phyloP scores from a whole-genome alignment of 371 early-diverging fungal genomes.

The Mucor indicus region DNA sequence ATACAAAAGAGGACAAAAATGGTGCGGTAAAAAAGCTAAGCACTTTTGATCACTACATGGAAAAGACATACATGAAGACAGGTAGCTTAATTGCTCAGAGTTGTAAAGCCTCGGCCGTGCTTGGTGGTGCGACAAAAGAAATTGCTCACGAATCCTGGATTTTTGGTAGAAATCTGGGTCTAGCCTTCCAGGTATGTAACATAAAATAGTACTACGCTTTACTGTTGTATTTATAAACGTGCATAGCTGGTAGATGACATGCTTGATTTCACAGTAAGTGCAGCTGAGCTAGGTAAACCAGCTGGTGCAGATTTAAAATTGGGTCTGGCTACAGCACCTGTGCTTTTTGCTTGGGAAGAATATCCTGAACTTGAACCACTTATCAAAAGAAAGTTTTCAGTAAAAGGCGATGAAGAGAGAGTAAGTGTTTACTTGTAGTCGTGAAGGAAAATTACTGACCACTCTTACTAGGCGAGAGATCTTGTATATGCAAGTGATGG shows the following conservation, averaged over 20 bases:
- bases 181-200: slow-evolving; percentile 90
- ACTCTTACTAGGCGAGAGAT: slow-evolving; percentile 50
- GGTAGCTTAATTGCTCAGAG: slow-evolving; percentile 90
- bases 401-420: slow-evolving; percentile 62
- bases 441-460: background rate
- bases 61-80: slow-evolving; percentile 91
- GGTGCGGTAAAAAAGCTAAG: slow-evolving; percentile 42
- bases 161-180: slow-evolving; percentile 87
- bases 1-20: slow-evolving; percentile 51
- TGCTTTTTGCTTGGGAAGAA: slow-evolving; percentile 90
- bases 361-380: slow-evolving; percentile 81
- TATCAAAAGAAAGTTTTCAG: slow-evolving; percentile 82
- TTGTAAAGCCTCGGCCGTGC: slow-evolving; percentile 77
- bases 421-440: slow-evolving; percentile 22
- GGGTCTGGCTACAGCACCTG: slow-evolving; percentile 93
- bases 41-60: slow-evolving; percentile 81
- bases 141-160: slow-evolving; percentile 74
- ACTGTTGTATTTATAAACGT: too few species aligned
- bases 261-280: slow-evolving; percentile 82
- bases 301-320: slow-evolving; percentile 48
- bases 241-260: slow-evolving; percentile 88
- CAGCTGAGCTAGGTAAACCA: slow-evolving; percentile 87
- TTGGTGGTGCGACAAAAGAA: slow-evolving; percentile 71
- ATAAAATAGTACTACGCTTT: too few species aligned
- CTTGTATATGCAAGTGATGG: slow-evolving; percentile 72